phyloP scores from a whole-genome alignment of 73 alveolate species.

The Diophrys sp. region DNA sequence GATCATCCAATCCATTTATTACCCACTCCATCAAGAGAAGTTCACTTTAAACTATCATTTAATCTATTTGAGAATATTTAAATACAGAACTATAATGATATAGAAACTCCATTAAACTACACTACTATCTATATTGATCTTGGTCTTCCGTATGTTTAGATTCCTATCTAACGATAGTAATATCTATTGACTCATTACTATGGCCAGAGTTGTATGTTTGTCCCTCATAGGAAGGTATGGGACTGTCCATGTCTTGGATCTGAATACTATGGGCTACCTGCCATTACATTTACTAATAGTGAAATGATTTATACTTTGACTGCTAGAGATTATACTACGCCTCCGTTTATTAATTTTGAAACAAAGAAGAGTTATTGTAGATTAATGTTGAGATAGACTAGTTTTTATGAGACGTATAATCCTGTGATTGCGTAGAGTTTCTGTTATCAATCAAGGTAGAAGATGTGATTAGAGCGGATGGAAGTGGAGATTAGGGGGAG shows the following conservation, averaged over 20 bases:
- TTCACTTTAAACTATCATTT: background rate
- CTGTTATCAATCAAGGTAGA: background rate
- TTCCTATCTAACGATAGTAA: background rate
- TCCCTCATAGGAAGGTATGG: background rate
- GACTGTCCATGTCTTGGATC: background rate
- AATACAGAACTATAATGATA: background rate
- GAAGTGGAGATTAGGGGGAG: no score
- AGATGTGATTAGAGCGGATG: no score
- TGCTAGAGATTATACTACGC: background rate
- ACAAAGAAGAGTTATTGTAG: background rate
- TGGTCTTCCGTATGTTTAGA: background rate
- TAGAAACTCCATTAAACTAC: background rate
- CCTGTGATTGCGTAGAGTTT: background rate
- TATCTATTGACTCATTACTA: background rate
- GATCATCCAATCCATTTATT: background rate
- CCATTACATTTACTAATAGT: no score
- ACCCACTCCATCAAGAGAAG: background rate
- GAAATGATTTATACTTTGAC: no score
- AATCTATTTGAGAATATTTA: background rate
- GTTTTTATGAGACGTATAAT: no score
- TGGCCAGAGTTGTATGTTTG: background rate
- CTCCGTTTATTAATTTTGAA: background rate
- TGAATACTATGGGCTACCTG: background rate
- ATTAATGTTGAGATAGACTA: background rate
- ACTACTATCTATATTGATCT: background rate